phyloP scores from a whole-genome alignment of 805 yeast genomes.

The Metschnikowia colocasiae region DNA sequence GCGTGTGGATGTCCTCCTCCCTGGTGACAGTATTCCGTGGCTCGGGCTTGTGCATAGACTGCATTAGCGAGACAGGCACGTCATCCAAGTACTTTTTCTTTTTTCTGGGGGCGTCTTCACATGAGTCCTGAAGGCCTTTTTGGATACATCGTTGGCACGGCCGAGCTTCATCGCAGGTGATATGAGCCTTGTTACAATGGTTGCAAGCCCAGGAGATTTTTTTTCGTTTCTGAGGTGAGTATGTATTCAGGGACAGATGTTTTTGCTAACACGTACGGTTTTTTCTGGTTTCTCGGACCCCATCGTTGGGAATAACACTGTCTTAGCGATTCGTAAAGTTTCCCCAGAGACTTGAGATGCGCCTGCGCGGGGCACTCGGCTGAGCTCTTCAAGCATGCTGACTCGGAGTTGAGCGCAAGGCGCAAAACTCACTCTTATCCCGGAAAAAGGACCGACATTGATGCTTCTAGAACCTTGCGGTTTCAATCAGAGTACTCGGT shows the following conservation, averaged over 20 bases:
- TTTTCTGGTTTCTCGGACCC: constrained; percentile 3
- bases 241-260: too few species aligned
- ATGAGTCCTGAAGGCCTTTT: constrained; percentile 63
- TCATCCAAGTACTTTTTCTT: constrained; percentile 76
- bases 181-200: constrained; percentile 87
- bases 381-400: neutral
- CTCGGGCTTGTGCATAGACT: neutral
- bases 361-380: constrained; percentile 6
- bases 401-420: neutral
- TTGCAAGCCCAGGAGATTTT: constrained; percentile 86
- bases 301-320: neutral
- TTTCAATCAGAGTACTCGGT: neutral
- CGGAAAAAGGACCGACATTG: neutral
- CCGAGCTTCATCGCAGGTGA: constrained; percentile 82
- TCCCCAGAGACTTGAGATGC: constrained; percentile 6
- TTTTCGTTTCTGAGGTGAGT: constrained; percentile 30
- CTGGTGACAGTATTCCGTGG: neutral
- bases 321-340: neutral
- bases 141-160: constrained; percentile 79
- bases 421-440: neutral
- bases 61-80: constrained; percentile 22
- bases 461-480: neutral
- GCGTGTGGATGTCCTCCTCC: neutral
- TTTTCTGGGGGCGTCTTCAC: constrained; percentile 89
- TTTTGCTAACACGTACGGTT: constrained; percentile 1